Evolutionary conservation across 257 asterid species (phyloP).

Genomic region (Voacanga thouarsii): DNA sequence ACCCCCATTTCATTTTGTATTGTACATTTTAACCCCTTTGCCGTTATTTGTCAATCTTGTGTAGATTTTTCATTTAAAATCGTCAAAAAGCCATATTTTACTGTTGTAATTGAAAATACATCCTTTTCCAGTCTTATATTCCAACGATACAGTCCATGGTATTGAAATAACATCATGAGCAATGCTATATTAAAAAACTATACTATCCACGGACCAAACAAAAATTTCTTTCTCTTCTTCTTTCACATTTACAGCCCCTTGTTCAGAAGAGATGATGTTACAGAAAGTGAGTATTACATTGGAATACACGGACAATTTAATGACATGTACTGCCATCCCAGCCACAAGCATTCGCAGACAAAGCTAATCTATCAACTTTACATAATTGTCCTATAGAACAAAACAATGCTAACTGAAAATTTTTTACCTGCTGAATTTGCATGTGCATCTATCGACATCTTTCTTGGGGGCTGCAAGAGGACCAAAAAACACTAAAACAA

Average conservation of each 20-base stretch:
- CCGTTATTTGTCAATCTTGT: background rate
- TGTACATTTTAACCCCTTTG: background rate
- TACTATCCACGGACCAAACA: background rate
- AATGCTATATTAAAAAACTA: background rate
- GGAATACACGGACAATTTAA: background rate
- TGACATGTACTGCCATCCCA: background rate
- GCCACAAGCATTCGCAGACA: background rate
- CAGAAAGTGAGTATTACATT: background rate
- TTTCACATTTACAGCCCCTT: background rate
- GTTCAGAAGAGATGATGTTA: no score
- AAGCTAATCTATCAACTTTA: background rate
- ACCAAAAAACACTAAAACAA: background rate
- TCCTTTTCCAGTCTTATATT: background rate
- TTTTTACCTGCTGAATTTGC: conserved; percentile 6
- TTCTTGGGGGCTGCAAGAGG: conserved; percentile 8
- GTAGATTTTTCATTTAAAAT: background rate
- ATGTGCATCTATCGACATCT: conserved; percentile 15
- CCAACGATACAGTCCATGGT: background rate
- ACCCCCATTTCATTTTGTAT: background rate
- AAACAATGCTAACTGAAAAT: background rate
- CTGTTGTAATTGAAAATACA: background rate
- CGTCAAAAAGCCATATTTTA: background rate
- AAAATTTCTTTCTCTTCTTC: background rate
- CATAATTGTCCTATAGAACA: background rate
- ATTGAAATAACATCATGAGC: background rate